These are phyloP conservation scores for Cydonia oblonga DNA, from an alignment of 331 rosid species.

Conservation along the genomic window DNA sequence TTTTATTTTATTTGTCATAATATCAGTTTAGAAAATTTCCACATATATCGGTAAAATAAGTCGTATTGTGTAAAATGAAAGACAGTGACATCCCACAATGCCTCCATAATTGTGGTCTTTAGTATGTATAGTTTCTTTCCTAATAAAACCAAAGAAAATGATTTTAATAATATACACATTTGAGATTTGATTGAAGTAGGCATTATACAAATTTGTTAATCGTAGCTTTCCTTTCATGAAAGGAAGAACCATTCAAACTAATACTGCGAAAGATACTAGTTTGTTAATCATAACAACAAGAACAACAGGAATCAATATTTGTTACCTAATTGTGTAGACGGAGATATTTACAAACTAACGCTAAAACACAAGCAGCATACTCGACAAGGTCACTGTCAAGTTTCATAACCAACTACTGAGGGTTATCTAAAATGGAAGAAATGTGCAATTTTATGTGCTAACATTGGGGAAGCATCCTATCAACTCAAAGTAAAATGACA, in stretches of 20 bases:
- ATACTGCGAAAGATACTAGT: background rate
- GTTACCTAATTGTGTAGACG: conserved; percentile 18
- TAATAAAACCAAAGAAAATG: background rate
- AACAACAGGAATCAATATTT: conserved; percentile 14
- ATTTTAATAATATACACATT: background rate
- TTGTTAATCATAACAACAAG: conserved; percentile 9
- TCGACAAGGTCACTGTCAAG: conserved; percentile 21
- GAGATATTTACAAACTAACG: conserved; percentile 18
- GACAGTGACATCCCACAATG: conserved; percentile 13
- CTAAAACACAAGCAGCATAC: conserved; percentile 14
- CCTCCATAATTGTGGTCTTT: background rate
- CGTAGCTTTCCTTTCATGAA: no score
- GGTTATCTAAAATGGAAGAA: conserved; percentile 5
- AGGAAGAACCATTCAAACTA: conserved; percentile 16
- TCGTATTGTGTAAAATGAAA: background rate
- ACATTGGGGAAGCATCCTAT: background rate
- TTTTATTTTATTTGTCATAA: background rate
- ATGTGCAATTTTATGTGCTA: background rate
- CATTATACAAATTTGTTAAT: no score
- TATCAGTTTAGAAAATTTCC: background rate
- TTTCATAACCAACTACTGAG: conserved; percentile 9
- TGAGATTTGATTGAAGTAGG: background rate
- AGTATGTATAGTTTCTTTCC: background rate
- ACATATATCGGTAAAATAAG: background rate
- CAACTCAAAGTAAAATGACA: background rate